Evolutionary conservation across 441 rosid genomes (phyloP), one percentile per base, ranked within the genome.

Genomic region (Mallotus japonicus): DNA sequence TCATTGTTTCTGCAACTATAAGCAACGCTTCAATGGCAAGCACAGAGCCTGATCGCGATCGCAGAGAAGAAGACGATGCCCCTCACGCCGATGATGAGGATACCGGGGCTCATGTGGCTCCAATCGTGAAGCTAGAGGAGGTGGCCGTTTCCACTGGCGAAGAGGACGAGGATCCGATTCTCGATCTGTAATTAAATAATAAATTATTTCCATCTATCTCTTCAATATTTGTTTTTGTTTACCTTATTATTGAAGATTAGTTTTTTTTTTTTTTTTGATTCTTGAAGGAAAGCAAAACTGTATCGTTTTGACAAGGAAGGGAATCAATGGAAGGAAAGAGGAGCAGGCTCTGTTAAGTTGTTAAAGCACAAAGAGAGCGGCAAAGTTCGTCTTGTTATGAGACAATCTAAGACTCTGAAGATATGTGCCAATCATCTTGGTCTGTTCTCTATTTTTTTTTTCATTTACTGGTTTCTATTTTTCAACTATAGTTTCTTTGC

Each of bases 401-500:
- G 98, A 73, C 96, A 91, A 69, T 89, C 97, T 2, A 93, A 90
- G 79, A 93, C 97, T 54, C 85, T 91, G 63, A 93, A 90, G 89
- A 93, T 93, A 89, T 93, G 98, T 60, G 96, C 98, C 73, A 93
- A 93, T 80, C 98, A 93, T 84, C 85, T 90, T 13, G 87, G 98
- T 90, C 12, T 72, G 87, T 40, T 19, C 53, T 34, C 4, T 34
- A n/a, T n/a, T n/a, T n/a, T n/a, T n/a, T n/a, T n/a, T n/a, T n/a
- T n/a, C n/a, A 3, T 24, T 24, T 2, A 24, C 28, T 24, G 28
- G 28, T 24, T 24, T 24, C 55, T 19, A 6, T 22, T 70, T 13
- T 62, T 66, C 12, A 11, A 42, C 20, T 65, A 4, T 11, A 24
- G 2, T 13, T 54, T 46, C 54, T 0, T 34, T 60, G 42, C 7